Percentiles rank a stretch among this genome's conserved stretches.
These are phyloP conservation scores for Orbilia brochopaga DNA, from an alignment of 2,329 filamentous ascomycete species.

Conservation along the genomic window DNA sequence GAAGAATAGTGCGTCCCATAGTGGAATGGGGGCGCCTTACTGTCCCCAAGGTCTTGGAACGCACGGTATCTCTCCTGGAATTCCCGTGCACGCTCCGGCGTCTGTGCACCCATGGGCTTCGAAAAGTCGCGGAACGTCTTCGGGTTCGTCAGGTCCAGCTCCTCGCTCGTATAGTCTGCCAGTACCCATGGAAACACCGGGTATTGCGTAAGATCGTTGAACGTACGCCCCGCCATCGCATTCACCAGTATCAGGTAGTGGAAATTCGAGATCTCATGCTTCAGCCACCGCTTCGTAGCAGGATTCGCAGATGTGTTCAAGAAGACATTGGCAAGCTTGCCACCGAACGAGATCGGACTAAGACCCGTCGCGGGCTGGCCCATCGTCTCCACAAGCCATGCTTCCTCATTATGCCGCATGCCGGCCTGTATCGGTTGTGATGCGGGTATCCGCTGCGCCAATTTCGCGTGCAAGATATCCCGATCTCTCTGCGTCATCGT, in stretches of 20 bases:
- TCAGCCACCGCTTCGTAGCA: slow-evolving; percentile 85
- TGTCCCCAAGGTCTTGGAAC: slow-evolving; percentile 87
- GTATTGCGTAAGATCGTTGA: slow-evolving; percentile 97
- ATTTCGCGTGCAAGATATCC: slow-evolving; percentile 79
- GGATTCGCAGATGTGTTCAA: slow-evolving; percentile 76
- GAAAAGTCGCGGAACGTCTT: slow-evolving; percentile 86
- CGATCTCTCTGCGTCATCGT: slow-evolving; percentile 74
- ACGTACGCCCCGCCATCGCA: slow-evolving; percentile 93
- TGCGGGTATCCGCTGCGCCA: slow-evolving; percentile 70
- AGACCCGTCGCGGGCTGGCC: slow-evolving; percentile 67
- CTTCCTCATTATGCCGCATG: slow-evolving; percentile 78
- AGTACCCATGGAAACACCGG: slow-evolving; percentile 98
- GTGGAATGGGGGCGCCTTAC: slow-evolving; percentile 79
- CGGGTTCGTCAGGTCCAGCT: slow-evolving; percentile 83
- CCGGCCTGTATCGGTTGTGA: slow-evolving; percentile 69
- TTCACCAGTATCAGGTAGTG: slow-evolving; percentile 99
- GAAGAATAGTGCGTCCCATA: slow-evolving; percentile 99
- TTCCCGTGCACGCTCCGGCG: slow-evolving; percentile 73
- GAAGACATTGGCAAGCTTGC: slow-evolving; percentile 91
- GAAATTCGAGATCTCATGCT: slow-evolving; percentile 96
- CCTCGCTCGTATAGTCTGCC: slow-evolving; percentile 92
- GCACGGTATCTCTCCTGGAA: slow-evolving; percentile 85
- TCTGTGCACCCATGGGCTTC: slow-evolving; percentile 96
- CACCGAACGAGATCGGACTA: slow-evolving; percentile 72
- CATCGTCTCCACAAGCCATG: slow-evolving; percentile 87